A percentile compares a stretch with the other conserved stretches of the same genome.
These are phyloP conservation scores for Tillandsia fasciculata DNA, from an alignment of 176 grass and related monocot species.

Conservation along the genomic window DNA sequence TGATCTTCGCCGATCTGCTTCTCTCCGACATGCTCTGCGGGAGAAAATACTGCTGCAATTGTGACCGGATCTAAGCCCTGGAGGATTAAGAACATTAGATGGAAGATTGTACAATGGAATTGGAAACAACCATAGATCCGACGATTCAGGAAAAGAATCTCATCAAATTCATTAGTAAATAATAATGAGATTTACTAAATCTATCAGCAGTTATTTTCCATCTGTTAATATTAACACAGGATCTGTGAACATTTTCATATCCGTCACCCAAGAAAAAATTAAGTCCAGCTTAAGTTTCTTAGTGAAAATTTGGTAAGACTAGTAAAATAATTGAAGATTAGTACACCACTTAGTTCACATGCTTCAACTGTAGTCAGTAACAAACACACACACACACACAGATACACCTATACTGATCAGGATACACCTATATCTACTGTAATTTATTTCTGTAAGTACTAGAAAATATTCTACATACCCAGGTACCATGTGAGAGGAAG, in stretches of 20 bases:
- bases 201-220: no score
- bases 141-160: not conserved
- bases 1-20: slow-evolving; percentile 81
- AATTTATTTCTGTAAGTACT: not conserved
- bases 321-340: no score
- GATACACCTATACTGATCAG: not conserved
- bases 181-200: no score
- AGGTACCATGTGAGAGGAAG: not conserved
- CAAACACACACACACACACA: not conserved
- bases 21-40: slow-evolving; percentile 79
- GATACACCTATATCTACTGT: not conserved
- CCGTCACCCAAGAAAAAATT: no score
- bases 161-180: not conserved
- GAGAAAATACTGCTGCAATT: slow-evolving; percentile 75
- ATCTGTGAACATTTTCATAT: no score
- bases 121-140: not conserved
- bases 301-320: no score
- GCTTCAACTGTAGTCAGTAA: not conserved
- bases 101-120: not conserved
- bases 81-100: not conserved
- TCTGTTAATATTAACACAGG: no score
- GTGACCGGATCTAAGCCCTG: slow-evolving; percentile 83
- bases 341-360: not conserved
- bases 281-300: no score
- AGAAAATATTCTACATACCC: not conserved